phyloP scores from a whole-genome alignment of 768 basidiomycete species.

The Phaeotremella skinneri region DNA sequence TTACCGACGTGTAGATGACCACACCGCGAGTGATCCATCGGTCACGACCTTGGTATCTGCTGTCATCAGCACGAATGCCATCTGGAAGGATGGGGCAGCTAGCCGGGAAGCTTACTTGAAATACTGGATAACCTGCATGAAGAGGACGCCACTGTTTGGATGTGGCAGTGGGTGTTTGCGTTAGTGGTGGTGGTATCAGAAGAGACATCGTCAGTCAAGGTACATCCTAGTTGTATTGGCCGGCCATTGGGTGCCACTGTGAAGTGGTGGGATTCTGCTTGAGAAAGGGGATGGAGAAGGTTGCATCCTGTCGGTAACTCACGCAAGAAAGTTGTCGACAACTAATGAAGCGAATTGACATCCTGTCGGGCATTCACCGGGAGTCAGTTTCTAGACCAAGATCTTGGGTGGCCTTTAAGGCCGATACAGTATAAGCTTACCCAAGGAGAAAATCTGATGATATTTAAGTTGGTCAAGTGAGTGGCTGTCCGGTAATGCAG shows the following conservation, averaged over 20 bases:
- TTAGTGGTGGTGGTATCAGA: too few species aligned
- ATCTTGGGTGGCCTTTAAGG: constrained; percentile 13
- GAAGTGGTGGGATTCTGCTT: too few species aligned
- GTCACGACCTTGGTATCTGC: constrained; percentile 29
- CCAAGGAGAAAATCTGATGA: constrained; percentile 20
- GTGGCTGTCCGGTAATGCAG: too few species aligned
- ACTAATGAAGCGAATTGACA: constrained; percentile 32
- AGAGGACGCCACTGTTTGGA: constrained; percentile 23
- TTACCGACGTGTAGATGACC: constrained; percentile 20
- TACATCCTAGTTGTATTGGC: too few species aligned
- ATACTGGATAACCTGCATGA: constrained; percentile 28
- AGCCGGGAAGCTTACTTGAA: constrained; percentile 15
- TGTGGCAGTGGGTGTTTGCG: too few species aligned
- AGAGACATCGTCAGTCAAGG: too few species aligned
- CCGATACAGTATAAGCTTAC: constrained; percentile 10
- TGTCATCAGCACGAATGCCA: background rate
- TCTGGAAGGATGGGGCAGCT: background rate
- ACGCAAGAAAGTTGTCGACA: constrained; percentile 30
- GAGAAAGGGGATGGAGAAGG: too few species aligned
- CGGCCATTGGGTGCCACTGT: too few species aligned
- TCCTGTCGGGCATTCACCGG: too few species aligned
- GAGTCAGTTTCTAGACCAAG: too few species aligned
- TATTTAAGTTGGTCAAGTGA: background rate
- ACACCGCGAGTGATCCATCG: constrained; percentile 19
- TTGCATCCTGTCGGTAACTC: too few species aligned